These are phyloP conservation scores for Daldinia decipiens DNA, from an alignment of 495 filamentous ascomycete species.

Conservation along the genomic window DNA sequence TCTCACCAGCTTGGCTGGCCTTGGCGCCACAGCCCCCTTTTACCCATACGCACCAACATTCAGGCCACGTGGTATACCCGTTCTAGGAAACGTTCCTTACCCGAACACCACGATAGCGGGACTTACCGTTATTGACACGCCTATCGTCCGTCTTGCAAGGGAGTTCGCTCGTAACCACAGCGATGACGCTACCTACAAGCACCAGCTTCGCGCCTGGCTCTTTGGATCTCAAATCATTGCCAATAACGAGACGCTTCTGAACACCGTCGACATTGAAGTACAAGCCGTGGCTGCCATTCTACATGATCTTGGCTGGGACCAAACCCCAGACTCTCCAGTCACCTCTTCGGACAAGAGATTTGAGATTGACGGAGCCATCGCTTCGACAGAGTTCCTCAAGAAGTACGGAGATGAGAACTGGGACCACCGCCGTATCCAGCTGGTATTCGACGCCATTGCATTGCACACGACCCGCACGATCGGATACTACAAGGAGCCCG, in stretches of 20 bases:
- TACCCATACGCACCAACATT: neutral
- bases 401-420: constrained; percentile 45
- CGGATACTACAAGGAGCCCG: constrained; percentile 53
- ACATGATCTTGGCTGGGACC: constrained; percentile 66
- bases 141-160: constrained; percentile 52
- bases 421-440: constrained; percentile 53
- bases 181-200: constrained; percentile 53
- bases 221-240: constrained; percentile 52
- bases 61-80: constrained; percentile 12
- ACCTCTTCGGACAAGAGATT: constrained; percentile 52
- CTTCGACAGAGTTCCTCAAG: constrained; percentile 50
- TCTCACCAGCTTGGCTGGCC: constrained; percentile 23
- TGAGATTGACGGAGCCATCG: constrained; percentile 59
- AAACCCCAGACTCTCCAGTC: constrained; percentile 42
- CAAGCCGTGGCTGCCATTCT: constrained; percentile 60
- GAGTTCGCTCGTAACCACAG: constrained; percentile 52
- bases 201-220: constrained; percentile 56
- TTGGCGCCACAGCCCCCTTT: constrained; percentile 12
- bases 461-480: constrained; percentile 54
- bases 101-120: constrained; percentile 42
- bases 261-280: constrained; percentile 57
- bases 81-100: constrained; percentile 22
- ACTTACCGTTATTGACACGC: constrained; percentile 55
- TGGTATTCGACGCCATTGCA: constrained; percentile 57
- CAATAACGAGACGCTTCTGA: constrained; percentile 49